Conservation (phyloP, 1,284 basidiomycete species). For the Moesziomyces sp. region DNA sequence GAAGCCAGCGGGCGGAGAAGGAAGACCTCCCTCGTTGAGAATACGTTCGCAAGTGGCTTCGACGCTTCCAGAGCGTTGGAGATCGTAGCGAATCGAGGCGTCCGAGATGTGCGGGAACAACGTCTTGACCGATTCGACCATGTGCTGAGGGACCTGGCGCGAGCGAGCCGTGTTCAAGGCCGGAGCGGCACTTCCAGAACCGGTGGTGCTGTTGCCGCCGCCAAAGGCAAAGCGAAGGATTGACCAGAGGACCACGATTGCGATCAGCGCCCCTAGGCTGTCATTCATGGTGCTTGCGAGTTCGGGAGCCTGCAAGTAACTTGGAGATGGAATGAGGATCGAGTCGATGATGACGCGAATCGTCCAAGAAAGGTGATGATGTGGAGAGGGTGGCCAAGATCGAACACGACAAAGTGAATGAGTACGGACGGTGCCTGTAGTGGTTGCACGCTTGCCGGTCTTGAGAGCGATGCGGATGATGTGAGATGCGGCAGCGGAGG, state of each 20-base stretch:
- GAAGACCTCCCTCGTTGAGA: slow-evolving; percentile 59
- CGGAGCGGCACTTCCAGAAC: slow-evolving; percentile 12
- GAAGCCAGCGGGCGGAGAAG: slow-evolving; percentile 49
- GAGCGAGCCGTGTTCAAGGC: slow-evolving; percentile 37
- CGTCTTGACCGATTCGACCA: slow-evolving; percentile 57
- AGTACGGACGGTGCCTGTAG: too few relatives aligned
- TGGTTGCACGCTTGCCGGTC: too few relatives aligned
- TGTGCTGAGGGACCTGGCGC: slow-evolving; percentile 46
- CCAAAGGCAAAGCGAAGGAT: slow-evolving; percentile 59
- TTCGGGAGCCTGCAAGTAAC: too few relatives aligned
- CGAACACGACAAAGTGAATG: too few relatives aligned
- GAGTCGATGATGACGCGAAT: too few relatives aligned
- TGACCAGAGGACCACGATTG: slow-evolving; percentile 60
- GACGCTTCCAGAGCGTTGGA: slow-evolving; percentile 51
- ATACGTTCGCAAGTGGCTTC: slow-evolving; percentile 62
- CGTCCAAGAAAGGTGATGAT: background rate
- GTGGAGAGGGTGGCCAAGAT: background rate
- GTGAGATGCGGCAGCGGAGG: too few relatives aligned
- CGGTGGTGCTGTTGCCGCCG: slow-evolving; percentile 18
- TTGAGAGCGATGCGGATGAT: too few relatives aligned
- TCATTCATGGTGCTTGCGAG: slow-evolving; percentile 56
- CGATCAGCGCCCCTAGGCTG: slow-evolving; percentile 59
- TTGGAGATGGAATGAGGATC: background rate
- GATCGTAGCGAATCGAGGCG: slow-evolving; percentile 60
- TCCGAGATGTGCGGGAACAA: slow-evolving; percentile 64